A percentile compares a stretch with the other conserved stretches of the same genome.
Evolutionary conservation across 352 stramenopile genomes (phyloP).

Genomic region (Globisporangium abappressorium): DNA sequence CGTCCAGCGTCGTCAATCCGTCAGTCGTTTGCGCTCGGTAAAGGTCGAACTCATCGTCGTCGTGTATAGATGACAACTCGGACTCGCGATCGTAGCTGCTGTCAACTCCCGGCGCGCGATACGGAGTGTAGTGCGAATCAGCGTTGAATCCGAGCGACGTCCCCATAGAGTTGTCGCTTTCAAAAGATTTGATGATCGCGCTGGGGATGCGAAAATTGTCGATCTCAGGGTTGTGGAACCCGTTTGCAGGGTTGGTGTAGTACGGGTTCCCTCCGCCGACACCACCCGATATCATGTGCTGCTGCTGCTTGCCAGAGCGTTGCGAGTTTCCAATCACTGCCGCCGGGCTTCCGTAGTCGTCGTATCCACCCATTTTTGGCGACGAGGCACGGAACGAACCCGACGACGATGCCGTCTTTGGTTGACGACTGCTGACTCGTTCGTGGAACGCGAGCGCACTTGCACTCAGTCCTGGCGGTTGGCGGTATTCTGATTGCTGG

Average conservation of each 20-base stretch:
- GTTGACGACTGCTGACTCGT: slow-evolving; percentile 37
- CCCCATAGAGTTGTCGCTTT: slow-evolving; percentile 57
- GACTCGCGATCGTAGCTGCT: slow-evolving; percentile 38
- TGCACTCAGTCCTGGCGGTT: slow-evolving; percentile 50
- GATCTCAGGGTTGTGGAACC: slow-evolving; percentile 28
- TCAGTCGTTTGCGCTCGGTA: slow-evolving; percentile 5
- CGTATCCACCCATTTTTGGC: slow-evolving; percentile 25
- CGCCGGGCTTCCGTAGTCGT: slow-evolving; percentile 10
- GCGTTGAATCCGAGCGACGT: slow-evolving; percentile 35
- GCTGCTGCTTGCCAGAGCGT: slow-evolving; percentile 5
- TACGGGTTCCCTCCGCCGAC: slow-evolving; percentile 5
- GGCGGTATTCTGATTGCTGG: slow-evolving; percentile 33
- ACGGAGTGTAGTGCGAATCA: slow-evolving; percentile 28
- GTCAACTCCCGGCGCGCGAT: slow-evolving; percentile 35
- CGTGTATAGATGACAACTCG: slow-evolving; percentile 57
- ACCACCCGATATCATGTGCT: background rate
- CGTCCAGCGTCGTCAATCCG: slow-evolving; percentile 15
- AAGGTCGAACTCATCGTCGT: slow-evolving; percentile 36
- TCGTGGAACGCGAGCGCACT: slow-evolving; percentile 69
- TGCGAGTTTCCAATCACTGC: background rate
- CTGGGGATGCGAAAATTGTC: slow-evolving; percentile 40
- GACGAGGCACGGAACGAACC: slow-evolving; percentile 33
- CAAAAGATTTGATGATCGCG: slow-evolving; percentile 38
- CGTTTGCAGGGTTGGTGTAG: slow-evolving; percentile 35
- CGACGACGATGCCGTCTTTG: slow-evolving; percentile 62